Percentiles rank a stretch among this genome's conserved stretches.
These are phyloP conservation scores for Zhuliangozyma blackwelliae DNA, from an alignment of 1,139 yeast species.

Conservation along the genomic window DNA sequence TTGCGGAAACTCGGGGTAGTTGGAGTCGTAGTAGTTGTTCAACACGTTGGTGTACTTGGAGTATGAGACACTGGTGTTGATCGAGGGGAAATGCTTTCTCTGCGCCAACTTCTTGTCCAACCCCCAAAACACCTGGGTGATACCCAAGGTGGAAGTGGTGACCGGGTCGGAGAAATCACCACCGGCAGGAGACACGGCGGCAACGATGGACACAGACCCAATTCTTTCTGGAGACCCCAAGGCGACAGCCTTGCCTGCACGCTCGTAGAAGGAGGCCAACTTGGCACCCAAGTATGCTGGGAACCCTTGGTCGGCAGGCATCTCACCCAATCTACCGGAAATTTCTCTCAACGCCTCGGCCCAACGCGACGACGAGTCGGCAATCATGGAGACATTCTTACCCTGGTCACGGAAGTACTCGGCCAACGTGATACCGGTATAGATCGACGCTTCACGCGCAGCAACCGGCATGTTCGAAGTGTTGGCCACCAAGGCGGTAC, in stretches of 20 bases:
- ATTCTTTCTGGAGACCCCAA: conserved; percentile 94
- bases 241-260: conserved; percentile 97
- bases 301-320: conserved; percentile 99
- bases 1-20: conserved; percentile 86
- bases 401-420: conserved; percentile 99
- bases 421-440: conserved; percentile 97
- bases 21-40: conserved; percentile 76
- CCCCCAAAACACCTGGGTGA: conserved; percentile 99
- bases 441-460: conserved; percentile 98
- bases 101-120: conserved; percentile 97
- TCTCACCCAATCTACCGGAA: conserved; percentile 99
- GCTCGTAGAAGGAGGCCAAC: conserved; percentile 96
- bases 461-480: conserved; percentile 99
- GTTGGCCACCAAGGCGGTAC: conserved; percentile 97
- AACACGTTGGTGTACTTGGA: conserved; percentile 91
- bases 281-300: conserved; percentile 99
- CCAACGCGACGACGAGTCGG: conserved; percentile 99
- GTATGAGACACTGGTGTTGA: conserved; percentile 92
- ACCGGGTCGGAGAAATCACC: conserved; percentile 99
- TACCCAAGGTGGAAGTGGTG: conserved; percentile 95
- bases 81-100: conserved; percentile 99
- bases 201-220: conserved; percentile 98
- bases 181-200: conserved; percentile 99
- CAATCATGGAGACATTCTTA: conserved; percentile 98
- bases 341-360: conserved; percentile 99